Evolutionary conservation across 306 rosid genomes (phyloP).

Genomic region (Inga laurina): DNA sequence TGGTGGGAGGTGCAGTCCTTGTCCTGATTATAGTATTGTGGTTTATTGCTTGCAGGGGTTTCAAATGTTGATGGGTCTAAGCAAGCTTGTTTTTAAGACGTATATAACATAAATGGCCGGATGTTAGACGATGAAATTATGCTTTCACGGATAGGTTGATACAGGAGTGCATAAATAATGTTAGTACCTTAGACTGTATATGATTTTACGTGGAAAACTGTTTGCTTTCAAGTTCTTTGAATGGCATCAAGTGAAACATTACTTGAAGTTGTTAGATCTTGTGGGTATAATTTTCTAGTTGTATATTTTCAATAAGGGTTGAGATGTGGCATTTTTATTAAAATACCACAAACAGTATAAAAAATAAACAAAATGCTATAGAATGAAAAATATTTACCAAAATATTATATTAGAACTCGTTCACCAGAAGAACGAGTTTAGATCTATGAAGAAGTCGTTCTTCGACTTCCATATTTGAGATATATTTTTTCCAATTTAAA

Average conservation of each 20-base stretch:
- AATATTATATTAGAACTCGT: no score
- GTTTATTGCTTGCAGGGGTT: constrained; percentile 85
- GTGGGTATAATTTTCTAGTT: neutral
- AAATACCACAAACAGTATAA: no score
- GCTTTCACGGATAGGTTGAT: constrained; percentile 40
- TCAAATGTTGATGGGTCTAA: constrained; percentile 64
- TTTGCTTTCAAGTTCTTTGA: constrained; percentile 15
- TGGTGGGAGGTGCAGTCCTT: constrained; percentile 79
- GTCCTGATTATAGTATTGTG: constrained; percentile 65
- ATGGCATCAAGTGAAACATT: neutral
- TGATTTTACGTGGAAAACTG: constrained; percentile 24
- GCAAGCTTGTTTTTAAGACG: constrained; percentile 17
- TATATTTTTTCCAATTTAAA: no score
- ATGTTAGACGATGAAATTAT: constrained; percentile 43
- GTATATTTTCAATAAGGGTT: neutral
- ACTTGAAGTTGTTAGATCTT: neutral
- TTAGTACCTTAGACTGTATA: constrained; percentile 40
- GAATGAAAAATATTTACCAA: no score
- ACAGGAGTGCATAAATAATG: constrained; percentile 20
- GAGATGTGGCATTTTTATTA: neutral
- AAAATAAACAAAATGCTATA: no score
- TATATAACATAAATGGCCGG: constrained; percentile 43
- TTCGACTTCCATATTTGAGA: no score
- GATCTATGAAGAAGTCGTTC: no score
- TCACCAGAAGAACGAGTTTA: no score